Evolutionary conservation across 192 early-diverging fungal genomes (phyloP).

Genomic region (Coemansia sp.): DNA sequence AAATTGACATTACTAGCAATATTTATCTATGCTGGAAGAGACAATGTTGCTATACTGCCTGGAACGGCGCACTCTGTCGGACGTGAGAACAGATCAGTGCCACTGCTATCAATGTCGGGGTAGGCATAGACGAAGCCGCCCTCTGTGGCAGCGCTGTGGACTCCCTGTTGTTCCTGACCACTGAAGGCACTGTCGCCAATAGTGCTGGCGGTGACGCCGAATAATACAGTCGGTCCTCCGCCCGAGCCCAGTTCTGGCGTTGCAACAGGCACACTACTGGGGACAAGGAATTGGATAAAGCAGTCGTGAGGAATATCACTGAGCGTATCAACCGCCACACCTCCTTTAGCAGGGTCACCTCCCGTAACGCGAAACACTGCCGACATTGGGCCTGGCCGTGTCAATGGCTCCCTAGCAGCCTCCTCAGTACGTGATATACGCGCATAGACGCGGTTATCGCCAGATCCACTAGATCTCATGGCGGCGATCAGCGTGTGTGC

Average conservation of each 20-base stretch:
- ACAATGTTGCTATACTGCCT: conserved; percentile 16
- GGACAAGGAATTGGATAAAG: conserved; percentile 44
- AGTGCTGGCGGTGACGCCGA: conserved; percentile 7
- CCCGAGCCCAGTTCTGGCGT: not conserved
- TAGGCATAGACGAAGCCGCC: conserved; percentile 43
- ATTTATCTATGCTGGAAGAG: not conserved
- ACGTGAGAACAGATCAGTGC: conserved; percentile 28
- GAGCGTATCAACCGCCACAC: conserved; percentile 41
- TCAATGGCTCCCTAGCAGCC: not conserved
- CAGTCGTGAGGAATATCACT: conserved; percentile 33
- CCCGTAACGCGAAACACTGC: conserved; percentile 46
- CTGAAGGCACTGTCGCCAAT: not conserved
- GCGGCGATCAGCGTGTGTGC: conserved; percentile 31
- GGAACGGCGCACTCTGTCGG: conserved; percentile 46
- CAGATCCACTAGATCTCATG: conserved; percentile 5
- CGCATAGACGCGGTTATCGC: conserved; percentile 33
- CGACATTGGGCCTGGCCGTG: not conserved
- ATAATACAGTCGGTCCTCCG: not conserved
- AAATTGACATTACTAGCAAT: not conserved
- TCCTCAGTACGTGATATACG: conserved; percentile 6
- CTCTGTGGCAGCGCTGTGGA: conserved; percentile 33
- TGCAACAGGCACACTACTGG: not conserved
- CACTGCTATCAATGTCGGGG: not conserved
- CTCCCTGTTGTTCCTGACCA: not conserved
- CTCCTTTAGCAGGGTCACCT: conserved; percentile 52